A percentile compares a stretch with the other conserved stretches of the same genome.
phyloP scores from a whole-genome alignment of 2,329 filamentous ascomycete genomes.

The Aspergillus fumigatus region DNA sequence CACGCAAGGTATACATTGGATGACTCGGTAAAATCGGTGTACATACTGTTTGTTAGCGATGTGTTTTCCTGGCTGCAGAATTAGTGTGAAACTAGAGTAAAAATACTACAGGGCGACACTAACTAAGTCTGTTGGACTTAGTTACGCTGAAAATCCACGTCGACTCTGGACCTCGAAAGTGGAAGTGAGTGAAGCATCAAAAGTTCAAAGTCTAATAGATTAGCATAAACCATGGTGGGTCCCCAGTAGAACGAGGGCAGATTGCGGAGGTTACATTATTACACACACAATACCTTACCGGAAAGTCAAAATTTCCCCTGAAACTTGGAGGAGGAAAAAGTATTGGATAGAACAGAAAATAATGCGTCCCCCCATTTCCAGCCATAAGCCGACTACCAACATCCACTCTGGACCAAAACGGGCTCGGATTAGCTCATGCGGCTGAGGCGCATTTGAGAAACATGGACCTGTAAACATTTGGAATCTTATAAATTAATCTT shows the following conservation, averaged over 20 bases:
- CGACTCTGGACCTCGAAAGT: background rate
- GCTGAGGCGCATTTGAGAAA: slow-evolving; percentile 15
- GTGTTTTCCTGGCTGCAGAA: background rate
- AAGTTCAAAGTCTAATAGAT: background rate
- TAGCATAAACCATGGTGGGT: background rate
- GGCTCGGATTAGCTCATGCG: slow-evolving; percentile 8
- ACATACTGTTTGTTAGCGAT: background rate
- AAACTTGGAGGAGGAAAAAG: background rate
- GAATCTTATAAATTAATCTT: background rate
- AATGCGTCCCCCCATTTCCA: background rate
- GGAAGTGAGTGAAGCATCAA: background rate
- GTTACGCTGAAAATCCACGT: background rate
- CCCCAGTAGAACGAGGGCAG: background rate
- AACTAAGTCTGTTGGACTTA: background rate
- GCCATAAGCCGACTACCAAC: slow-evolving; percentile 1
- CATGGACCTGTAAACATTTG: background rate
- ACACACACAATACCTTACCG: background rate
- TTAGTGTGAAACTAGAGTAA: background rate
- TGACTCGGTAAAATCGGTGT: background rate
- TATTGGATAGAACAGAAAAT: background rate
- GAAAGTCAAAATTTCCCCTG: background rate
- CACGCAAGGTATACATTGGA: background rate
- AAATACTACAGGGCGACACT: background rate
- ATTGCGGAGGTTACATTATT: background rate
- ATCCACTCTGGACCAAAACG: background rate